These are phyloP conservation scores for Podospora bellae-mahoneyi DNA, from an alignment of 495 filamentous ascomycete genomes.

Conservation along the genomic window DNA sequence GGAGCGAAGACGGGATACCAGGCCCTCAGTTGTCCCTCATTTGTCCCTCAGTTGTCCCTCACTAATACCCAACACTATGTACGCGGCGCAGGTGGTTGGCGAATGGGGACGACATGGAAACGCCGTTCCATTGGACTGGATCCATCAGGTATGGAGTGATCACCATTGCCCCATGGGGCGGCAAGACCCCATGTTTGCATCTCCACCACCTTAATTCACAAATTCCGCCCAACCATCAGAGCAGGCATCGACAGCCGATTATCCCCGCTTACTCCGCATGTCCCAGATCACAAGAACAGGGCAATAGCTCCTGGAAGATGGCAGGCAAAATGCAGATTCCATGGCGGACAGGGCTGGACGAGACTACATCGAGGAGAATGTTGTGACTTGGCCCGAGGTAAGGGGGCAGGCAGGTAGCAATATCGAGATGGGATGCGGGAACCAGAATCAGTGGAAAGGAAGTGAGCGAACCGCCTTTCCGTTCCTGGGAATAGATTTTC, in stretches of 20 bases:
- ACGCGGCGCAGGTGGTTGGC: neutral
- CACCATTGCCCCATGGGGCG: neutral
- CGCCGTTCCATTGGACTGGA: neutral
- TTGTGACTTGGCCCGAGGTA: neutral
- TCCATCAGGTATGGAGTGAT: neutral
- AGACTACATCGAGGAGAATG: neutral
- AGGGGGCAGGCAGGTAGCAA: neutral
- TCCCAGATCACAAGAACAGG: neutral
- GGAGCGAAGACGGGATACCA: slow-evolving; percentile 4
- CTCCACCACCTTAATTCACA: neutral
- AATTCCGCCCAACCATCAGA: neutral
- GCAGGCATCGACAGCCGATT: neutral
- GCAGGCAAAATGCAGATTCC: slow-evolving; percentile 3
- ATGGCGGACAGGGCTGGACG: neutral
- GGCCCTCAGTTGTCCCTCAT: neutral
- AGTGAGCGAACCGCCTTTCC: neutral
- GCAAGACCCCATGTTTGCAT: neutral
- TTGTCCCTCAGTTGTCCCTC: neutral
- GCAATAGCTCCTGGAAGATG: neutral
- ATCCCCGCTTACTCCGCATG: neutral
- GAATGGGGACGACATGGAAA: neutral
- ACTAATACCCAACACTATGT: neutral
- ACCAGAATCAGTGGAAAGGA: neutral
- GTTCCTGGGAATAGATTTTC: slow-evolving; percentile 8
- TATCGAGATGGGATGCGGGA: neutral